phyloP scores from a whole-genome alignment of 345 rosid genomes.

The Cardiospermum halicacabum region DNA sequence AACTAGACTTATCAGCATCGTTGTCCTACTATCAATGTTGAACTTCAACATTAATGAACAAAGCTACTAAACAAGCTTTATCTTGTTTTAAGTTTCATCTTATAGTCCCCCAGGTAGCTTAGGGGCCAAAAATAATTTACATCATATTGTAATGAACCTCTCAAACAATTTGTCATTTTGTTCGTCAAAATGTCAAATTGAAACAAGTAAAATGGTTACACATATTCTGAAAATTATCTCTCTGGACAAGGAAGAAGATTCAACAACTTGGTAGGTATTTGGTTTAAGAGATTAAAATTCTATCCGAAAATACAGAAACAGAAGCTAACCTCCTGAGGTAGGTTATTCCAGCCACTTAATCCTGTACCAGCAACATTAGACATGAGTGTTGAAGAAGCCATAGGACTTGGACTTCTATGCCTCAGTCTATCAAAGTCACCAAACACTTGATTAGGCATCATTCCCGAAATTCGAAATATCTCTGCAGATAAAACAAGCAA shows the following conservation, averaged over 20 bases:
- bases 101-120: neutral
- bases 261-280: neutral
- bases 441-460: constrained; percentile 88
- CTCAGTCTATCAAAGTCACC: constrained; percentile 76
- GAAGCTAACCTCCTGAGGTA: constrained; percentile 77
- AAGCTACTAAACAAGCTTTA: neutral
- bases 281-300: neutral
- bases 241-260: neutral
- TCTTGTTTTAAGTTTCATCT: neutral
- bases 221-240: neutral
- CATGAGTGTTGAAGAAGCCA: constrained; percentile 87
- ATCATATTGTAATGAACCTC: constrained; percentile 5
- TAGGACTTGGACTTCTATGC: constrained; percentile 96
- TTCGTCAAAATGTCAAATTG: constrained; percentile 2
- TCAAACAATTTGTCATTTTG: constrained; percentile 6
- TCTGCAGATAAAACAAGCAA: constrained; percentile 47
- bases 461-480: constrained; percentile 71
- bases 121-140: neutral
- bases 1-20: neutral
- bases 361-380: constrained; percentile 65
- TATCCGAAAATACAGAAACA: constrained; percentile 5
- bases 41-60: neutral
- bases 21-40: neutral
- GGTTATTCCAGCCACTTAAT: constrained; percentile 75
- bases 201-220: constrained; percentile 8